Percentiles rank a stretch among this genome's conserved stretches.
phyloP scores from a whole-genome alignment of 345 rosid genomes.

The Populus euphratica region DNA sequence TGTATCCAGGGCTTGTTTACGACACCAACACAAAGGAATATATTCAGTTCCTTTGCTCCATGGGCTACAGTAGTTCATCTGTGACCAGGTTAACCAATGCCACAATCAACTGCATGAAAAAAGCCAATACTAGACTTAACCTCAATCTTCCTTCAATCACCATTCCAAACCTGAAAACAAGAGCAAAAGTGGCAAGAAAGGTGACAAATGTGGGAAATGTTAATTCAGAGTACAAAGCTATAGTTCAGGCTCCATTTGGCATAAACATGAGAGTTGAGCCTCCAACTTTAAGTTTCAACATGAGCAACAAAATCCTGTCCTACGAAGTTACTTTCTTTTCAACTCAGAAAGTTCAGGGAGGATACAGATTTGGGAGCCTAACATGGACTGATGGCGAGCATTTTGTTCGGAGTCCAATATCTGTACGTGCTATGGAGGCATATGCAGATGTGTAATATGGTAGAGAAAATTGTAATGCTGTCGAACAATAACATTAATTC shows the following conservation, averaged over 20 bases:
- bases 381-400: slow-evolving; percentile 53
- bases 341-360: slow-evolving; percentile 30
- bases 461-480: background rate
- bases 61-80: slow-evolving; percentile 33
- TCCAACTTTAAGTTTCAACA: slow-evolving; percentile 35
- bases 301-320: slow-evolving; percentile 23
- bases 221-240: slow-evolving; percentile 39
- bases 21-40: slow-evolving; percentile 30
- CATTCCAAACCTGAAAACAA: slow-evolving; percentile 37
- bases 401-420: slow-evolving; percentile 47
- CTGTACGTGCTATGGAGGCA: slow-evolving; percentile 29
- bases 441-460: slow-evolving; percentile 5
- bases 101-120: slow-evolving; percentile 30
- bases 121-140: slow-evolving; percentile 25
- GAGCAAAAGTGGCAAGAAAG: slow-evolving; percentile 38
- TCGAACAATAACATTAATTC: background rate
- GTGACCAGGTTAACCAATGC: slow-evolving; percentile 28
- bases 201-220: slow-evolving; percentile 50
- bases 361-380: slow-evolving; percentile 57
- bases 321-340: slow-evolving; percentile 39
- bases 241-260: slow-evolving; percentile 37
- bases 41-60: slow-evolving; percentile 40
- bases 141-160: slow-evolving; percentile 51
- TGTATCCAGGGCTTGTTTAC: slow-evolving; percentile 44
- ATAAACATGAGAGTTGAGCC: slow-evolving; percentile 44